Base-by-base conservation (phyloP, 768 basidiomycete species). In the Lyophyllum semitale region DNA sequence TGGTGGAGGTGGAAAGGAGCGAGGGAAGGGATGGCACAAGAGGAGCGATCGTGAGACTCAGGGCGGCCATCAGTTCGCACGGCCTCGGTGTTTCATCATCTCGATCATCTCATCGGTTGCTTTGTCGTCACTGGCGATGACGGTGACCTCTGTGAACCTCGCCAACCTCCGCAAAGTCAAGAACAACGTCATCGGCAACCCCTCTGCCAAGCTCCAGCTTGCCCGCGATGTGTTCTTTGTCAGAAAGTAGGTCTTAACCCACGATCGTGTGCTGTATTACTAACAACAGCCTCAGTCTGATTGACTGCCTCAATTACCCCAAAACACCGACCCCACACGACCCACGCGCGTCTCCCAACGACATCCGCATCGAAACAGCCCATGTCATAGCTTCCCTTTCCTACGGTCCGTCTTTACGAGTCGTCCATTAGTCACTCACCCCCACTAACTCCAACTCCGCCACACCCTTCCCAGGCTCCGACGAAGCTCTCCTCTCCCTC, bases 151-250 rank as follows among this genome's bases (percentile, higher is more conserved):
- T 3, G 50, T 66, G 8, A 64, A 56, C 40, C 61, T 74, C 25
- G 58, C 75, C 17, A 70, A 69, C 48, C 81, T 91, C 59, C 91
- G 89, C 71, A 73, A 77, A 56, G 78, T 84, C 55, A 91, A 91
- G 71, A 92, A 92, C 68, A 67, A 77, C 1, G 86, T 91, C 46
- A 91, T 92, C 35, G 91, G 91, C 1, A 93, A 91, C 58, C 89
- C 88, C 0, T 80, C 83, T 0, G 87, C 88, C 1, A 93, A 93
- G 66, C 64, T 76, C 2, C 67, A 77, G 13, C 70, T 89, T 1
- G 82, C 84, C 0, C 70, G 75, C 40, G 87, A 92, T 59, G 71
- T 77, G 12, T 67, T 64, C 2, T 84, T 86, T 63, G 71, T 92
- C 17, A 73, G 76, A 59, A 76, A 72, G 85, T 88, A 60, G 63